Conservation (phyloP, 768 basidiomycete species). For the Cyclocybe aegerita region DNA sequence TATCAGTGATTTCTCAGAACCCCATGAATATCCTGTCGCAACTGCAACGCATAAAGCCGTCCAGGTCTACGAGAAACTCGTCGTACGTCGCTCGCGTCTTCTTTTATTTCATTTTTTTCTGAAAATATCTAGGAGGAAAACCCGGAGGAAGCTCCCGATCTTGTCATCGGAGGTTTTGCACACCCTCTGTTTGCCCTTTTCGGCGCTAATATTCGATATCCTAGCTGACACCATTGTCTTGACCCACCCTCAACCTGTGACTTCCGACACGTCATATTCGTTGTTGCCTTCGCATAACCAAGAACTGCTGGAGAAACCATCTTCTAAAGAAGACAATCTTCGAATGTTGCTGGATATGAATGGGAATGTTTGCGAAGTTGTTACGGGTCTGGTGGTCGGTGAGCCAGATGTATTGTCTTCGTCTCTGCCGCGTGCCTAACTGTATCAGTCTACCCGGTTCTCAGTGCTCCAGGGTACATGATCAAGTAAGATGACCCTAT, state of each 20-base stretch:
- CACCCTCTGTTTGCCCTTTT: slow-evolving; percentile 29
- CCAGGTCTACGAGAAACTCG: slow-evolving; percentile 36
- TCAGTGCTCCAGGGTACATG: slow-evolving; percentile 74
- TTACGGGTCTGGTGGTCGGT: slow-evolving; percentile 89
- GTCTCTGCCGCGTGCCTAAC: background rate
- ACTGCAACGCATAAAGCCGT: slow-evolving; percentile 37
- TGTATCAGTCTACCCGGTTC: slow-evolving; percentile 65
- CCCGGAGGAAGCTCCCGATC: slow-evolving; percentile 36
- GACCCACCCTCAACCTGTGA: slow-evolving; percentile 64
- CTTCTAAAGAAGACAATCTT: slow-evolving; percentile 73
- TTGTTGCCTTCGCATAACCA: slow-evolving; percentile 52
- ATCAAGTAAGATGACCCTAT: slow-evolving; percentile 47
- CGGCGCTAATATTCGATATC: slow-evolving; percentile 68
- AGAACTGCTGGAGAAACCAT: slow-evolving; percentile 89
- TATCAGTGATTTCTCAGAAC: slow-evolving; percentile 62
- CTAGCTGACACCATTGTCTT: slow-evolving; percentile 97
- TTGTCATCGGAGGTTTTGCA: slow-evolving; percentile 64
- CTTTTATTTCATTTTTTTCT: slow-evolving; percentile 43
- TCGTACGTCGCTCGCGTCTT: slow-evolving; percentile 51
- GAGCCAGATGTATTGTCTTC: slow-evolving; percentile 16
- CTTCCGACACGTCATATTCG: slow-evolving; percentile 55
- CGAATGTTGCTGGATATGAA: slow-evolving; percentile 88
- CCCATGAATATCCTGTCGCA: slow-evolving; percentile 39
- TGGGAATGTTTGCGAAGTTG: slow-evolving; percentile 85
- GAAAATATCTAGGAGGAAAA: slow-evolving; percentile 62